Conservation (phyloP, 371 early-diverging fungal genomes). For the Synchytrium microbalum region DNA sequence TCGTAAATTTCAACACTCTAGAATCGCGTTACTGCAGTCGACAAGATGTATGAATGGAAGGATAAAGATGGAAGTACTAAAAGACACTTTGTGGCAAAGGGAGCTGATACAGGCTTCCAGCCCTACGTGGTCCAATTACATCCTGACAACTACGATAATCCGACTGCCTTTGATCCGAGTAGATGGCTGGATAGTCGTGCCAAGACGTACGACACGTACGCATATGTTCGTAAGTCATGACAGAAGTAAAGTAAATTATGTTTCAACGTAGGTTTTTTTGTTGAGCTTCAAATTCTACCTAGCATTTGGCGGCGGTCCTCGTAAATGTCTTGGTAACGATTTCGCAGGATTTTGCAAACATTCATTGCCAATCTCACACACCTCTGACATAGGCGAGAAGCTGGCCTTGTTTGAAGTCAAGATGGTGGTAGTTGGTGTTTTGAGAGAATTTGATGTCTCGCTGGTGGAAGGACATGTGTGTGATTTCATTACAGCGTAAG, state of each 20-base stretch:
- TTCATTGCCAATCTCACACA: too few relatives aligned
- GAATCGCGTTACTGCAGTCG: too few relatives aligned
- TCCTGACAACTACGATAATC: neutral
- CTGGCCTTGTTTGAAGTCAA: neutral
- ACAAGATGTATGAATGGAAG: neutral
- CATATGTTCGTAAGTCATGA: too few relatives aligned
- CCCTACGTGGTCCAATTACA: neutral
- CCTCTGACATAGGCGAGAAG: slow-evolving; percentile 2
- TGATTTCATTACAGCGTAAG: neutral
- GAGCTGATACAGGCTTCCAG: neutral
- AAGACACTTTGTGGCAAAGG: neutral
- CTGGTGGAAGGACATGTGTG: neutral
- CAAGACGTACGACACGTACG: neutral
- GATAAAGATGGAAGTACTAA: neutral
- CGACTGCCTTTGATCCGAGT: neutral
- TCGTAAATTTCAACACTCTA: too few relatives aligned
- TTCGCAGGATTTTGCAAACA: too few relatives aligned
- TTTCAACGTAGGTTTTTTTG: too few relatives aligned
- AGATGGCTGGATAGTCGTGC: neutral
- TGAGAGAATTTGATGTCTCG: neutral
- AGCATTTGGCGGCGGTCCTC: neutral
- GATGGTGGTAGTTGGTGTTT: neutral
- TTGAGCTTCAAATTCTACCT: too few relatives aligned
- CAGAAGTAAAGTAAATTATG: too few relatives aligned
- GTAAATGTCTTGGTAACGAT: neutral